A percentile compares a stretch with the other conserved stretches of the same genome.
phyloP scores from a whole-genome alignment of 306 rosid species.

The Morella rubra region DNA sequence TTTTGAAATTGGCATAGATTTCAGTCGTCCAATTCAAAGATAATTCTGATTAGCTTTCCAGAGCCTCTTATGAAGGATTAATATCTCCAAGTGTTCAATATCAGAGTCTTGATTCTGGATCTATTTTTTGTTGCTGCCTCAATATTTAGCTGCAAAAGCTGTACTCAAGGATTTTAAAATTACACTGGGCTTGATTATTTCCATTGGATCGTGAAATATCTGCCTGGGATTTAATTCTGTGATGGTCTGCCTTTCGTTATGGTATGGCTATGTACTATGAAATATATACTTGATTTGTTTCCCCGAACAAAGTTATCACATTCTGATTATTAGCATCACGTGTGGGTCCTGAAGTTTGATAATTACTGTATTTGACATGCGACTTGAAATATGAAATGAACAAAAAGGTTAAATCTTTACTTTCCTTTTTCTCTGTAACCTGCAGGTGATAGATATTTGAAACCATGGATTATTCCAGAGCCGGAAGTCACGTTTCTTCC shows the following conservation, averaged over 20 bases:
- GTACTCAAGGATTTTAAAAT: neutral
- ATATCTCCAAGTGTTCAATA: neutral
- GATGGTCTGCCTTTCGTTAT: neutral
- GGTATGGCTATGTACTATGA: neutral
- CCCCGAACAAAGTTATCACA: neutral
- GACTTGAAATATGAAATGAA: slow-evolving; percentile 6
- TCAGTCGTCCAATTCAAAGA: neutral
- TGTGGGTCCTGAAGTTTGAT: neutral
- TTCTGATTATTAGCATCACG: neutral
- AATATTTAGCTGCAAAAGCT: neutral
- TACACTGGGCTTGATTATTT: neutral
- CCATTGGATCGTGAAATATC: neutral
- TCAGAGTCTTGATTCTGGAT: too few relatives aligned
- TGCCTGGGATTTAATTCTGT: neutral
- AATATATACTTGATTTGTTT: neutral
- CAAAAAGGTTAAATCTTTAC: neutral
- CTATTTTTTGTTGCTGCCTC: too few relatives aligned
- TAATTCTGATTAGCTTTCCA: neutral
- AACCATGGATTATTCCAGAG: slow-evolving; percentile 63
- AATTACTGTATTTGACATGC: neutral
- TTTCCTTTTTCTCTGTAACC: neutral
- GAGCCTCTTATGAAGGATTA: neutral
- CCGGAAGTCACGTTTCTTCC: slow-evolving; percentile 53
- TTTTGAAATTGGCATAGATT: neutral
- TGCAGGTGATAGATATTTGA: slow-evolving; percentile 57